Evolutionary conservation across 768 basidiomycete genomes (phyloP), one percentile per base, ranked within the genome.

Genomic region (Pseudohyphozyma bogoriensis): DNA sequence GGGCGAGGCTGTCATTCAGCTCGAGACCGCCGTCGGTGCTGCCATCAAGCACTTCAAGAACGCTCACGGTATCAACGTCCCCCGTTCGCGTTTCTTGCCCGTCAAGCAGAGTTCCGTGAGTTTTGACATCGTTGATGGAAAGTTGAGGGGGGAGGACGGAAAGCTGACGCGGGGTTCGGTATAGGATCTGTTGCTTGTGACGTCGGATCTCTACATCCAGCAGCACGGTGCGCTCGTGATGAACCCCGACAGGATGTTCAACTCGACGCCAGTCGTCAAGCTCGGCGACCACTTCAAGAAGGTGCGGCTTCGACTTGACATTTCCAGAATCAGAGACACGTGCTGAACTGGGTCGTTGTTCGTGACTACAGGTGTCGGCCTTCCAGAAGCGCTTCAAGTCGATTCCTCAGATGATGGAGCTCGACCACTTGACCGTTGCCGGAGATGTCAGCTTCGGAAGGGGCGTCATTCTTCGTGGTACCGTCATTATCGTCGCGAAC

Each of bases 211-310:
- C 67, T 96, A 95, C 77, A 86, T 86, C 56, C 79, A 95, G 53
- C 77, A 84, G 73, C 87, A 95, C 72, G 91, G 91, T 24, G 85
- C 85, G 68, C 80, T 93, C 60, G 80, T 88, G 65, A 86, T 95
- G 79, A 89, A 86, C 72, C 82, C 82, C 63, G 78, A 80, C 40
- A 77, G 88, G 67, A 85, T 89, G 83, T 90, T 91, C 71, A 82
- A 80, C 70, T 70, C 82, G 24, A 77, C 88, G 31, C 93, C 91
- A n/a, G 89, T 93, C 51, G 87, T 96, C 80, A 95, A 95, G 78
- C 82, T 95, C 51, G 90, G 91, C 47, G 89, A 91, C 74, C 86
- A 87, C 73, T 95, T 97, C 83, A 95, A 92, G 81, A 92, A 89
- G 82, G 86, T 87, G 57, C 50, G 74, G n/a, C 49, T 45, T 12